These are phyloP conservation scores for Sugiyamaella paludigena DNA, from an alignment of 1,139 yeast genomes.

Conservation along the genomic window DNA sequence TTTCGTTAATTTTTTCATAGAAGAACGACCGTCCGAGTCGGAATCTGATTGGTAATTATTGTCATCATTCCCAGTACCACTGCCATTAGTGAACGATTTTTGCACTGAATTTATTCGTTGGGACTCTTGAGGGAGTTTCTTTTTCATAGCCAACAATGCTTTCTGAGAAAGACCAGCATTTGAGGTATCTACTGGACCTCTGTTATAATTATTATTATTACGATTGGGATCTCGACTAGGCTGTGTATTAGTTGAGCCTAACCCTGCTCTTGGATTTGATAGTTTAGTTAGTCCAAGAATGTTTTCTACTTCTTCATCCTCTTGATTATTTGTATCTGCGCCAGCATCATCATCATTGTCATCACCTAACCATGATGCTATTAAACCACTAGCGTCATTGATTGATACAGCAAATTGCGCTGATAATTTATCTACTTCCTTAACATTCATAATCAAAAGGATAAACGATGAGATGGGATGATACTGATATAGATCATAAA, in stretches of 20 bases:
- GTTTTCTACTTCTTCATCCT: constrained; percentile 12
- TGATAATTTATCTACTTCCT: constrained; percentile 29
- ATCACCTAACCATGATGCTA: constrained; percentile 30
- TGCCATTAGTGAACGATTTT: neutral
- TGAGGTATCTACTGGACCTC: neutral
- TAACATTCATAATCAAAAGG: constrained; percentile 18
- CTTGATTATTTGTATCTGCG: neutral
- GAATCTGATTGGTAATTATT: constrained; percentile 3
- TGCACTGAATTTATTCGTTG: neutral
- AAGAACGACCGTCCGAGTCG: constrained; percentile 16
- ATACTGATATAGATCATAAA: no score
- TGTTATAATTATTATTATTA: neutral
- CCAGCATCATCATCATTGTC: constrained; percentile 12
- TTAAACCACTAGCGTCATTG: constrained; percentile 26
- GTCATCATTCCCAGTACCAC: no score
- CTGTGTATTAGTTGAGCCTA: constrained; percentile 19
- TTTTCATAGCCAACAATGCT: constrained; percentile 13
- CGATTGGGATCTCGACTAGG: constrained; percentile 1
- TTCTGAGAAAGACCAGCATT: constrained; percentile 7
- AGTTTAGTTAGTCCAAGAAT: constrained; percentile 18
- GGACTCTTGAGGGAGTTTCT: constrained; percentile 3
- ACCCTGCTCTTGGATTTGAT: constrained; percentile 22
- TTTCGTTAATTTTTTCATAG: constrained; percentile 10
- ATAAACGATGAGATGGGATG: no score
- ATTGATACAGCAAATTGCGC: constrained; percentile 34